Percentiles rank a stretch among this genome's conserved stretches.
These are phyloP conservation scores for Stachybotrys chartarum DNA, from an alignment of 2,329 filamentous ascomycete species.

Conservation along the genomic window DNA sequence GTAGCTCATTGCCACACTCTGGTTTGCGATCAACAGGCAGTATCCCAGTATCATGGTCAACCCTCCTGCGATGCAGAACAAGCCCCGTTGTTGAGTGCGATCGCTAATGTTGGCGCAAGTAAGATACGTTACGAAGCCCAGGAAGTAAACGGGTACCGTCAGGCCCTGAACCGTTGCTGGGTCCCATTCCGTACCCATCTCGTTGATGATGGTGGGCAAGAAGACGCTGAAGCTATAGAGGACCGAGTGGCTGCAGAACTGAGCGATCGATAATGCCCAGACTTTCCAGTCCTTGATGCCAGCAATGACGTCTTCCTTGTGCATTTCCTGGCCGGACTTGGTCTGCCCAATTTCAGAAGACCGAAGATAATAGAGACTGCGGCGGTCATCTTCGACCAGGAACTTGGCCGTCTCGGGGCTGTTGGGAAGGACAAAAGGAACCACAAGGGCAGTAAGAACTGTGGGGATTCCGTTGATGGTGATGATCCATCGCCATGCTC, in stretches of 20 bases:
- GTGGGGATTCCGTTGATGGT: constrained; percentile 38
- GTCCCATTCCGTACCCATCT: neutral
- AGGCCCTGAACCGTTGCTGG: neutral
- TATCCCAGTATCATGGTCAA: constrained; percentile 5
- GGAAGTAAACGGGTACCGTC: neutral
- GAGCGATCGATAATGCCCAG: neutral
- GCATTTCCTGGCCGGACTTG: neutral
- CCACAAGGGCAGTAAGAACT: constrained; percentile 49
- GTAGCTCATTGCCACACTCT: constrained; percentile 1
- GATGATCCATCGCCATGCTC: constrained; percentile 8
- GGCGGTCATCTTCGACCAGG: constrained; percentile 47
- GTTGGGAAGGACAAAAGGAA: constrained; percentile 62
- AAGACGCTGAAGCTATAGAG: constrained; percentile 6
- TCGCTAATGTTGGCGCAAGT: neutral
- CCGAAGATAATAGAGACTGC: constrained; percentile 33
- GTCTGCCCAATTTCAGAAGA: constrained; percentile 15
- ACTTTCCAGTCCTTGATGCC: constrained; percentile 1
- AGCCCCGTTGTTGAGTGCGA: neutral
- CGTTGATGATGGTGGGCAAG: constrained; percentile 5
- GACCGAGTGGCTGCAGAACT: constrained; percentile 3
- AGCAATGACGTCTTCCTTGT: constrained; percentile 1
- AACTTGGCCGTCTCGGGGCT: constrained; percentile 57
- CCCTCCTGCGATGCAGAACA: constrained; percentile 3
- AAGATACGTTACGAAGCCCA: neutral
- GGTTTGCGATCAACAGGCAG: constrained; percentile 2